Evolutionary conservation across 23 red algal genomes (phyloP).

Genomic region (Gracilaria caudata): DNA sequence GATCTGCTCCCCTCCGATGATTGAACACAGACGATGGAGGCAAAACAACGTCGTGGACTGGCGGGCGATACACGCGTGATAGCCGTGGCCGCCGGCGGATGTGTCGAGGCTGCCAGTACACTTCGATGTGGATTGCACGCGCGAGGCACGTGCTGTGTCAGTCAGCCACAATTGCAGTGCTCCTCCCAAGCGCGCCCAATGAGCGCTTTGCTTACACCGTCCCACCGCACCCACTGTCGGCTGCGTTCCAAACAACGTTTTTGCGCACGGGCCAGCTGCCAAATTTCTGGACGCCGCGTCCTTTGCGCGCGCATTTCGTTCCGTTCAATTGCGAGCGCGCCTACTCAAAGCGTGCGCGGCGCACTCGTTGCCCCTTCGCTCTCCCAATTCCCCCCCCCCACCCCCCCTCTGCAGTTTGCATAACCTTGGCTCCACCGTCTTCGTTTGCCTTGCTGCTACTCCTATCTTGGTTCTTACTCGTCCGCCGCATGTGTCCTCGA

Average conservation of each 20-base stretch:
- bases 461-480: no score
- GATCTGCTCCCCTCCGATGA: no score
- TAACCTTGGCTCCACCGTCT: not conserved
- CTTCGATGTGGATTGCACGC: no score
- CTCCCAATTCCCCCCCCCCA: no score
- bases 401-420: no score
- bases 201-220: not conserved
- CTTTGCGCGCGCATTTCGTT: not conserved
- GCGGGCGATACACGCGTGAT: no score
- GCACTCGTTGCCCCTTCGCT: not conserved
- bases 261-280: not conserved
- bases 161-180: not conserved
- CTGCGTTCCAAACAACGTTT: not conserved
- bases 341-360: not conserved
- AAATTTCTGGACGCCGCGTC: no score
- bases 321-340: not conserved
- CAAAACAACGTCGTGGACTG: no score
- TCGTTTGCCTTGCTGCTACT: not conserved
- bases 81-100: no score
- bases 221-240: not conserved
- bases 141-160: not conserved
- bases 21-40: no score
- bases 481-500: not conserved
- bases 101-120: no score
- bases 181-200: not conserved